phyloP scores from a whole-genome alignment of 192 early-diverging fungal species.

The Coemansia asiatica region DNA sequence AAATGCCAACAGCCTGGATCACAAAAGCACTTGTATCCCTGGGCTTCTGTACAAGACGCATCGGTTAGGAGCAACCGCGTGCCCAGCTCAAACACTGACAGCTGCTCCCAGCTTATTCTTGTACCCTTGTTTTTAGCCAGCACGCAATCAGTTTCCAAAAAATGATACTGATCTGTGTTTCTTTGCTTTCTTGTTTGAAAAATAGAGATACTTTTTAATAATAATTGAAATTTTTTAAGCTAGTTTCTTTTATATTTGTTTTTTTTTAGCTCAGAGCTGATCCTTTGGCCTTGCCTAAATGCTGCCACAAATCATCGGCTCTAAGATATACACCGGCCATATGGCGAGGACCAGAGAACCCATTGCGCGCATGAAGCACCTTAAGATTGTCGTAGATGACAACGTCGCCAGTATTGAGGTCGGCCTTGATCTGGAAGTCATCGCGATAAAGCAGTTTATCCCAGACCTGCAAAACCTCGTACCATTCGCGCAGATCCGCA shows the following conservation, averaged over 20 bases:
- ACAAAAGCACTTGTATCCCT: too few relatives aligned
- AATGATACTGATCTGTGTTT: not conserved
- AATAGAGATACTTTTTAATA: too few relatives aligned
- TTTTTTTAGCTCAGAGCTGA: not conserved
- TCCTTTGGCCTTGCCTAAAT: conserved; percentile 33
- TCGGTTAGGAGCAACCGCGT: not conserved
- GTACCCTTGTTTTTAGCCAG: not conserved
- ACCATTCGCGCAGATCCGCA: conserved; percentile 51
- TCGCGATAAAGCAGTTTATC: conserved; percentile 52
- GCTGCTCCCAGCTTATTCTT: not conserved
- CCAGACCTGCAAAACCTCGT: conserved; percentile 51
- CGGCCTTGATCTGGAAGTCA: conserved; percentile 52
- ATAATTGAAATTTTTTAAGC: too few relatives aligned
- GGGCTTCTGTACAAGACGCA: not conserved
- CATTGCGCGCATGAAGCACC: conserved; percentile 56
- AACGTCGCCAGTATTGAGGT: conserved; percentile 43
- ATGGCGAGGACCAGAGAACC: conserved; percentile 49
- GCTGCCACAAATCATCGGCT: conserved; percentile 41
- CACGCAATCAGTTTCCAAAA: not conserved
- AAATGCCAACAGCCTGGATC: too few relatives aligned
- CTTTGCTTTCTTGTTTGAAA: too few relatives aligned
- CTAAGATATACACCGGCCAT: conserved; percentile 55
- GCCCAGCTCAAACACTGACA: not conserved
- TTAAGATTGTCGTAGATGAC: conserved; percentile 56
- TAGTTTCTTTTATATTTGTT: too few relatives aligned